These are phyloP conservation scores for Pseudogymnoascus sp. DNA, from an alignment of 2,329 filamentous ascomycete species.

Conservation along the genomic window DNA sequence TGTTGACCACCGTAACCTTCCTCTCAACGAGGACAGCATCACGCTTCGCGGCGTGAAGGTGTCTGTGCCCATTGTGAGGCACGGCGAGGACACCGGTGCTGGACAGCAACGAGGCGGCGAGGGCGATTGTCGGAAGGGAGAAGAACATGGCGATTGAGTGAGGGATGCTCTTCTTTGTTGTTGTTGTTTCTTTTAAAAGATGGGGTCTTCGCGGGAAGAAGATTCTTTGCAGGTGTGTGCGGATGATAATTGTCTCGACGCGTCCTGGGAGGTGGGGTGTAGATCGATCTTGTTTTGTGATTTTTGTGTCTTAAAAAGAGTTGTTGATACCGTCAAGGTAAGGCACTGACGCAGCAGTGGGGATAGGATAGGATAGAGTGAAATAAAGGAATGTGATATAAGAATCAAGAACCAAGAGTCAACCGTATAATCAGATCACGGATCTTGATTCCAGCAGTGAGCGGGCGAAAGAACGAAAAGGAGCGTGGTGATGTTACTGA, in stretches of 20 bases:
- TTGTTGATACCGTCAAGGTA: conserved; percentile 6
- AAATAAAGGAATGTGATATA: not conserved
- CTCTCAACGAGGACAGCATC: conserved; percentile 14
- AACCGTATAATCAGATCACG: conserved; percentile 7
- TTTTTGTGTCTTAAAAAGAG: not conserved
- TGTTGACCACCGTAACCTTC: not conserved
- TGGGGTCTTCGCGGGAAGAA: not conserved
- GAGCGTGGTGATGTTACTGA: conserved; percentile 8
- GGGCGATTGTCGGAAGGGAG: conserved; percentile 20
- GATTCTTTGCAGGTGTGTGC: not conserved
- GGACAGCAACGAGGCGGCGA: conserved; percentile 26
- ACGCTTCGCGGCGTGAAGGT: conserved; percentile 17
- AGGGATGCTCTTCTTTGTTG: not conserved
- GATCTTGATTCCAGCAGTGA: conserved; percentile 8
- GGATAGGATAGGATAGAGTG: not conserved
- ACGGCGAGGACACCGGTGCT: conserved; percentile 22
- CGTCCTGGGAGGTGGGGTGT: not conserved
- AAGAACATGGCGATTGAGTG: conserved; percentile 18
- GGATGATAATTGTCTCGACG: not conserved
- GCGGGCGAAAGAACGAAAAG: conserved; percentile 16
- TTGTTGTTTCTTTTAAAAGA: conserved; percentile 8
- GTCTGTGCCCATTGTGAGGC: conserved; percentile 13
- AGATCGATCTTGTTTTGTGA: conserved; percentile 5
- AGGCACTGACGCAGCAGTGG: not conserved
- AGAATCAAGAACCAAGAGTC: not conserved